A percentile compares a stretch with the other conserved stretches of the same genome.
Conservation (phyloP, 2,329 filamentous ascomycete species). For the Aspergillus tamarii region DNA sequence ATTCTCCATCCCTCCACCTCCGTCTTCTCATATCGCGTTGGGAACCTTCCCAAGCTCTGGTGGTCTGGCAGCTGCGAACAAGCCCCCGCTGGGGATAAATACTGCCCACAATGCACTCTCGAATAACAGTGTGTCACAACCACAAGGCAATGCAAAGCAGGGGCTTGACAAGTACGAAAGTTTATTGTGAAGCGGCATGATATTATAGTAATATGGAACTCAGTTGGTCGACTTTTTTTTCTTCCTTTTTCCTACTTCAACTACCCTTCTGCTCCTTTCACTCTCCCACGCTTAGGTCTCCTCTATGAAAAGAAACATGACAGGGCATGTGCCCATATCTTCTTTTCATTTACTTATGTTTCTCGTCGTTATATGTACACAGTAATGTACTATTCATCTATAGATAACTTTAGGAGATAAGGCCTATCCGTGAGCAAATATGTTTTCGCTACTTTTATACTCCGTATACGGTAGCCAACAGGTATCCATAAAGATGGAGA, state of each 20-base stretch:
- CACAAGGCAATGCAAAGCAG: constrained; percentile 34
- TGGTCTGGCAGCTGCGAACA: constrained; percentile 23
- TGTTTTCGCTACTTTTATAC: too few species aligned
- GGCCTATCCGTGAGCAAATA: too few species aligned
- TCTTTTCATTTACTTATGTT: neutral
- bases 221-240: constrained; percentile 8
- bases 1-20: constrained; percentile 48
- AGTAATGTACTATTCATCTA: constrained; percentile 13
- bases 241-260: neutral
- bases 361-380: constrained; percentile 9
- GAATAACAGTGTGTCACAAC: constrained; percentile 26
- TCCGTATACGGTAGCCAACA: too few species aligned
- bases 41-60: constrained; percentile 20
- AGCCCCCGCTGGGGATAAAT: constrained; percentile 20
- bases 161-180: constrained; percentile 62
- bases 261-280: neutral
- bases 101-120: constrained; percentile 27
- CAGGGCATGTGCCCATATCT: neutral
- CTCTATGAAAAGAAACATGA: neutral
- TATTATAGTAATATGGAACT: neutral
- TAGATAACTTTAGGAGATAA: too few species aligned
- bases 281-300: neutral
- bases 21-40: constrained; percentile 27
- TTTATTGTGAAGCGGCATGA: constrained; percentile 47
- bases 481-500: too few species aligned